Evolutionary conservation across 306 rosid genomes (phyloP).

Genomic region (Argentina anserina): DNA sequence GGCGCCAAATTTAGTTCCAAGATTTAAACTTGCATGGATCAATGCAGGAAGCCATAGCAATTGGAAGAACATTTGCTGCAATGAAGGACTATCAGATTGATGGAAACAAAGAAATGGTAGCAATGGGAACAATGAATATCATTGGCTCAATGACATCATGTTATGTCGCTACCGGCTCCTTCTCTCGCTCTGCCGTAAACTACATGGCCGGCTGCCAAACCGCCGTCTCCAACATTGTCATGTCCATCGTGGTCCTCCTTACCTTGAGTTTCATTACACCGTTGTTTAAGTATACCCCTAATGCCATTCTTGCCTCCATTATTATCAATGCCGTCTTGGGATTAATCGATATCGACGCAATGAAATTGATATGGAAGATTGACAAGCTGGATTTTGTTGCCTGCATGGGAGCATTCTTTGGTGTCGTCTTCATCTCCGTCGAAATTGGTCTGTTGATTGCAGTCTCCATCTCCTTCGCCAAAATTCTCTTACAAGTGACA

Average conservation of each 20-base stretch:
- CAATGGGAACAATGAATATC: slow-evolving; percentile 82
- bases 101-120: slow-evolving; percentile 95
- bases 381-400: slow-evolving; percentile 79
- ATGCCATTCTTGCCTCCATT: slow-evolving; percentile 77
- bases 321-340: slow-evolving; percentile 58
- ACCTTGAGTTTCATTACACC: slow-evolving; percentile 65
- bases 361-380: slow-evolving; percentile 59
- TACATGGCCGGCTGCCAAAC: slow-evolving; percentile 81
- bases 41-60: slow-evolving; percentile 81
- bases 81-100: slow-evolving; percentile 70
- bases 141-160: slow-evolving; percentile 84
- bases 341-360: slow-evolving; percentile 53
- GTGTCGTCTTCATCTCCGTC: slow-evolving; percentile 69
- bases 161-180: slow-evolving; percentile 81
- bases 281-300: slow-evolving; percentile 78
- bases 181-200: slow-evolving; percentile 88
- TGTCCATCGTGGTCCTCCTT: slow-evolving; percentile 60
- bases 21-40: no score
- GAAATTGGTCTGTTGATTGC: slow-evolving; percentile 82
- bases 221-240: slow-evolving; percentile 77
- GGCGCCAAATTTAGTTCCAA: no score
- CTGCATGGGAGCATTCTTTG: slow-evolving; percentile 92
- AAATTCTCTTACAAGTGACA: slow-evolving; percentile 74
- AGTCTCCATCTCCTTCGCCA: slow-evolving; percentile 65
- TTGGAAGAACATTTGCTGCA: slow-evolving; percentile 89